Base-by-base conservation (phyloP, 2,329 filamentous ascomycete species). In the Fusarium sp. region DNA sequence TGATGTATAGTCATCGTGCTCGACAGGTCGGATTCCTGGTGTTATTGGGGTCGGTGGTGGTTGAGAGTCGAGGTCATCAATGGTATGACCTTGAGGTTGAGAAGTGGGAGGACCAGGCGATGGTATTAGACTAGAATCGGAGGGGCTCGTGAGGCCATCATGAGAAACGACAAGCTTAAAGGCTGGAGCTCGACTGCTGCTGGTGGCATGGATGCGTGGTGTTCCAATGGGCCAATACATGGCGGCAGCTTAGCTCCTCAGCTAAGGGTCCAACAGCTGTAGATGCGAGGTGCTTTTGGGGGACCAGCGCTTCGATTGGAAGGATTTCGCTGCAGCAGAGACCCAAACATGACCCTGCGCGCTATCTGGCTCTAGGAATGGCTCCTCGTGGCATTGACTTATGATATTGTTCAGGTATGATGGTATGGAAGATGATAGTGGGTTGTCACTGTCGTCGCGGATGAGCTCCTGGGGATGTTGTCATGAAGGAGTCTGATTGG, bases 201-300 rank as follows among this genome's bases (percentile, higher is more conserved):
- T 93, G 78, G 93, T 93, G 80, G 93, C 92, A 86, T 94, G 96
- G 82, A 95, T 91, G 82, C 92, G 91, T 80, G 94, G 93, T 81
- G 93, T 93, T 83, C 93, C 94, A 83, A 95, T 90, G 80, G 94
- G 94, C 94, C 94, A 97, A 88, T 97, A 97, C 94, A 96, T 97
- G 87, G 85, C 87, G 80, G 66, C 70, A 68, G 74, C 72, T 73
- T 75, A 74, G 72, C 77, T 75, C 75, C 72, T 76, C 75, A 78
- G 75, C 72, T 69, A 68, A 68, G 65, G 70, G 72, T 47, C 68
- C 66, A 54, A 52, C 45, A 64, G 59, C 32, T 65, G 58, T 64
- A 59, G 72, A 59, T 72, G 62, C 66, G 76, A 69, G 63, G 68
- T 72, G 59, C 73, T 74, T 71, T 41, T 41, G 64, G 57, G 55